Evolutionary conservation across 23 red algal species (phyloP).

Genomic region (Gracilaria domingensis): DNA sequence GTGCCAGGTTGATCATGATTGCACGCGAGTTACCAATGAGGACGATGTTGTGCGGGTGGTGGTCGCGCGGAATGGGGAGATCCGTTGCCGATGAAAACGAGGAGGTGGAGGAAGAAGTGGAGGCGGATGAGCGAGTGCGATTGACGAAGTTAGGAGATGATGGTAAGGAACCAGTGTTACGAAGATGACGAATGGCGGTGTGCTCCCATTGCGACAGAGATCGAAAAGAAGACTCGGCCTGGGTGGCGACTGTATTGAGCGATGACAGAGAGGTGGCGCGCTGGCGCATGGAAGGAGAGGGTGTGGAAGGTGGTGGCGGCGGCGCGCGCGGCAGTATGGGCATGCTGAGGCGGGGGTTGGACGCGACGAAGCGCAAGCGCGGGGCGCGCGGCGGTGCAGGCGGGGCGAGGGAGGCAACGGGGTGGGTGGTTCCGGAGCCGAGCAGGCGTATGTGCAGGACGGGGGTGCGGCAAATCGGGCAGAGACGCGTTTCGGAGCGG

Average conservation of each 20-base stretch:
- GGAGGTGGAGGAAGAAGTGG: not conserved
- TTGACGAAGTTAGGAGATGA: not conserved
- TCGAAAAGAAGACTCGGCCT: constrained; percentile 51
- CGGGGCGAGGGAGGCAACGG: constrained; percentile 24
- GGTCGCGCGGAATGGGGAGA: not conserved
- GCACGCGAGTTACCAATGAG: constrained; percentile 44
- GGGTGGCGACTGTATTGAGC: constrained; percentile 29
- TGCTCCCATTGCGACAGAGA: constrained; percentile 45
- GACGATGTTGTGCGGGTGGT: constrained; percentile 31
- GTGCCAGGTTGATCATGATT: constrained; percentile 59
- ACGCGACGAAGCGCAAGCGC: not conserved
- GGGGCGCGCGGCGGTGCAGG: not conserved
- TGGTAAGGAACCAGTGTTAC: constrained; percentile 17
- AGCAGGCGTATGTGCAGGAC: constrained; percentile 40
- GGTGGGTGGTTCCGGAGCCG: constrained; percentile 8
- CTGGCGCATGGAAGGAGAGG: not conserved
- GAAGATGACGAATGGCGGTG: constrained; percentile 35
- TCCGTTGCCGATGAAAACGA: constrained; percentile 29
- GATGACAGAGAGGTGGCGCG: constrained; percentile 46
- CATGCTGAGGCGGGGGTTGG: constrained; percentile 30
- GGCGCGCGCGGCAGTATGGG: not conserved
- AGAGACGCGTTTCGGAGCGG: constrained; percentile 40
- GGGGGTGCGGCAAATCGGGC: constrained; percentile 56
- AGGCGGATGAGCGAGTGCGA: not conserved
- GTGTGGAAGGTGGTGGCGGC: not conserved